Base-by-base conservation (phyloP, 2,329 filamentous ascomycete species). In the Fusarium buxicola region DNA sequence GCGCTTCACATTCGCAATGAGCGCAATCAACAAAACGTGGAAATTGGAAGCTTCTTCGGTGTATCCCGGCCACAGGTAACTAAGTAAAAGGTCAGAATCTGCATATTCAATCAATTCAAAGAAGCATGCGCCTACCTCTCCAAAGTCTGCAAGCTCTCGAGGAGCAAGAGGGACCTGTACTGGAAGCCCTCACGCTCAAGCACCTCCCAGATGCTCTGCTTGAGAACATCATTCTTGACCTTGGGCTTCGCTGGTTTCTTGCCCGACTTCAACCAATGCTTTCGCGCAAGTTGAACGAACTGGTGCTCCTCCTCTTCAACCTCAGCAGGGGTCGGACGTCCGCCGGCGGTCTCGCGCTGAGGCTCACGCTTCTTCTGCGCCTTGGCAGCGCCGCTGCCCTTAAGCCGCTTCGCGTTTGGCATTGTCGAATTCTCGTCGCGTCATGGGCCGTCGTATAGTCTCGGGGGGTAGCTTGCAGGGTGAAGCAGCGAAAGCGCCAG, bases 11-110 rank as follows among this genome's bases (percentile, higher is more conserved):
- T 94, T 96, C 63, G 91, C 86, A 70, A 99, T 89, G 62, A 97
- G 78, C 13, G 91, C 91, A 71, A 98, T 88, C 61, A 99, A 82
- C 30, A 98, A 82, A 50, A 97, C 90, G 75, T 99, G 94, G 72
- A 93, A 89, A 75, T 99, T 96, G 28, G 94, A 96, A 5, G 92
- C 88, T 70, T 95, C 89, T 64, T 96, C 92, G 11, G 86, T 88
- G 75, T 96, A 99, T 47, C 91, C 92, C 40, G 95, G 95, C 95
- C 95, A 99, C 25, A 99, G 84, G 74, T 96, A 98, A 73, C 92
- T 92, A 47, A 8, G 30, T 8, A 12, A 12, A 25, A 34, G 28
- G 62, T 77, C 55, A 77, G 74, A 39, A n/a, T 28, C n/a, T 13
- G 6, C 7, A 12, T 11, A 78, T 16, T 9, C 18, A 10, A n/a